These are phyloP conservation scores for Marchantia polymorpha DNA, from an alignment of 225 moss, liverwort and hornwort species.

Conservation along the genomic window DNA sequence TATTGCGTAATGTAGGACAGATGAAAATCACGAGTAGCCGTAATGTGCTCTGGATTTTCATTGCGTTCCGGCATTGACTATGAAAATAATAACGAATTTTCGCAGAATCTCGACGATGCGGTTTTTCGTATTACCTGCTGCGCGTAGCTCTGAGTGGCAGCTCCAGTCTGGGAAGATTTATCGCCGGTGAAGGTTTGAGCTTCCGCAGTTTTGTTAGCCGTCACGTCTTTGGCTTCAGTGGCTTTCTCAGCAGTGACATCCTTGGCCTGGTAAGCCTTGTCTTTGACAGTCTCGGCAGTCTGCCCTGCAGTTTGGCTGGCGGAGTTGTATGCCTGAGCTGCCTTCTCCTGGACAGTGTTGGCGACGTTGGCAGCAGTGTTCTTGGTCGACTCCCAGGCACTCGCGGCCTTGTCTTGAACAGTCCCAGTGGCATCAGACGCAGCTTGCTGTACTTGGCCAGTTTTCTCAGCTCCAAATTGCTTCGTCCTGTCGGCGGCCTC, in stretches of 20 bases:
- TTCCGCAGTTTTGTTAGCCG: background rate
- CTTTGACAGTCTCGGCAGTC: background rate
- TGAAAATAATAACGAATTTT: too few species aligned
- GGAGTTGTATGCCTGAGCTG: slow-evolving; percentile 18
- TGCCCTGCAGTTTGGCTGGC: background rate
- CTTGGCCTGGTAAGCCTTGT: background rate
- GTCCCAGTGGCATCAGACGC: background rate
- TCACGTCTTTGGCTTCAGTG: background rate
- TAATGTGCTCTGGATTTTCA: too few species aligned
- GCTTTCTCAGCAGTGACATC: background rate
- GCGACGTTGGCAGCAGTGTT: slow-evolving; percentile 7
- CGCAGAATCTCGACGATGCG: too few species aligned
- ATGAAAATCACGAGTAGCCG: too few species aligned
- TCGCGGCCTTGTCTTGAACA: background rate
- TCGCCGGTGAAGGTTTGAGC: background rate
- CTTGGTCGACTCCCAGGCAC: slow-evolving; percentile 27
- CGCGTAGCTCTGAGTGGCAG: background rate
- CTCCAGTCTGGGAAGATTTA: background rate
- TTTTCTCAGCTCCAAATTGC: slow-evolving; percentile 3
- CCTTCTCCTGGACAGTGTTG: slow-evolving; percentile 11
- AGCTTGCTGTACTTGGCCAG: background rate
- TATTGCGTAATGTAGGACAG: too few species aligned
- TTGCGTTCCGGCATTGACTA: background rate
- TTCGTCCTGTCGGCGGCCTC: slow-evolving; percentile 14
- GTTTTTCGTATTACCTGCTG: background rate